A percentile compares a stretch with the other conserved stretches of the same genome.
Evolutionary conservation across 2,329 filamentous ascomycete genomes (phyloP).

Genomic region (Achaetomium macrosporum): DNA sequence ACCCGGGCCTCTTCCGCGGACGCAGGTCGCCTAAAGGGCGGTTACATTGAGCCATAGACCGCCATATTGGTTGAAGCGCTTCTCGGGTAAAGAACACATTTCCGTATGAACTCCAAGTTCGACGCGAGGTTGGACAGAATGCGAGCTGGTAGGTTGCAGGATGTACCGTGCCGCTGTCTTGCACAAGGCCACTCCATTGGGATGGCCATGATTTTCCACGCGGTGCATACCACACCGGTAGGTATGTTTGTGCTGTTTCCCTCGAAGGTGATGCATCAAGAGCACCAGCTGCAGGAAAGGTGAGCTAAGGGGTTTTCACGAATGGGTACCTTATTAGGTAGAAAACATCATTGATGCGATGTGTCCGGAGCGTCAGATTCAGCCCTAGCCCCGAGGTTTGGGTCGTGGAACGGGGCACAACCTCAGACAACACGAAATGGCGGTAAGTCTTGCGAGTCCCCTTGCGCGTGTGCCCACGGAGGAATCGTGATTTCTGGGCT

Average conservation of each 20-base stretch:
- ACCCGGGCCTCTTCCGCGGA: too few relatives aligned
- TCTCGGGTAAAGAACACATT: slow-evolving; percentile 5
- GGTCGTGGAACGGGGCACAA: too few relatives aligned
- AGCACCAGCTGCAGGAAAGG: too few relatives aligned
- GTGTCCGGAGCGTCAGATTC: too few relatives aligned
- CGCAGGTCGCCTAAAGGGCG: too few relatives aligned
- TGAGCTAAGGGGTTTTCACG: too few relatives aligned
- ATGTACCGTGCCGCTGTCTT: neutral
- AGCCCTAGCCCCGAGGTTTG: too few relatives aligned
- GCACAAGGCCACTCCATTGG: neutral
- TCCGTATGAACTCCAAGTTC: neutral
- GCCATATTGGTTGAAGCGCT: neutral
- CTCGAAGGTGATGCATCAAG: too few relatives aligned
- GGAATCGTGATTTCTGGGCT: slow-evolving; percentile 4
- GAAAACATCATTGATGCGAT: too few relatives aligned
- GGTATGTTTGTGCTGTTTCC: too few relatives aligned
- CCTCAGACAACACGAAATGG: too few relatives aligned
- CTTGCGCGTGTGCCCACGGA: neutral
- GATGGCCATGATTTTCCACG: neutral
- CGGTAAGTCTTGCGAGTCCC: neutral
- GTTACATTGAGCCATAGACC: neutral
- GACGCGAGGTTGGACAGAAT: slow-evolving; percentile 1
- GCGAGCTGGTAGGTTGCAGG: slow-evolving; percentile 3
- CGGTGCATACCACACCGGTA: neutral
- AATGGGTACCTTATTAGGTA: too few relatives aligned